Evolutionary conservation across 257 asterid genomes (phyloP).

Genomic region (Solanum bulbocastanum): DNA sequence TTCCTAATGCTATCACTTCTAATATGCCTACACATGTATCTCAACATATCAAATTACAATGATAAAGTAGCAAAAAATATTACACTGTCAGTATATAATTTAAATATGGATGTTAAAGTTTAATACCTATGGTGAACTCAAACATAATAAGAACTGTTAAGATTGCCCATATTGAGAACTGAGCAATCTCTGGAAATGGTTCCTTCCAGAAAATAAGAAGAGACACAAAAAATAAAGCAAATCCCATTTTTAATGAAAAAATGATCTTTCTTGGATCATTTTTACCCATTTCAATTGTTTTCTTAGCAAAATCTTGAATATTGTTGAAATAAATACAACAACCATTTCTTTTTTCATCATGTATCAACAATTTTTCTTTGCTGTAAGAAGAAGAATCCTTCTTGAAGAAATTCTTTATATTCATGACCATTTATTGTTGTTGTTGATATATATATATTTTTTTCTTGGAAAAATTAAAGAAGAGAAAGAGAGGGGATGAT

Average conservation of each 20-base stretch:
- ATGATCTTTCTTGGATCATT: slow-evolving; percentile 31
- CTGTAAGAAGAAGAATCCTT: slow-evolving; percentile 1
- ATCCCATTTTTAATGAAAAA: slow-evolving; percentile 28
- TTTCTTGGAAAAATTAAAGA: background rate
- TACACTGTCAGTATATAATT: background rate
- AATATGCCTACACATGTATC: background rate
- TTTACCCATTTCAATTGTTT: slow-evolving; percentile 30
- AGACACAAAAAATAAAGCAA: slow-evolving; percentile 32
- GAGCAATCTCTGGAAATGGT: slow-evolving; percentile 19
- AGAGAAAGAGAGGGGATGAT: background rate
- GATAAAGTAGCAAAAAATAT: background rate
- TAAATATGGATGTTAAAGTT: background rate
- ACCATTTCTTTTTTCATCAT: slow-evolving; percentile 1
- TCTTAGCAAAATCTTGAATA: slow-evolving; percentile 6
- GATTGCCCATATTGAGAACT: slow-evolving; percentile 42
- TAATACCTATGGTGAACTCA: slow-evolving; percentile 32
- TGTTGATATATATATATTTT: background rate
- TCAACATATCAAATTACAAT: background rate
- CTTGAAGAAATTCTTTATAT: background rate
- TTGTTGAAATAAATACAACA: background rate
- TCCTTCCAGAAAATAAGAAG: slow-evolving; percentile 32
- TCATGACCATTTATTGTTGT: background rate
- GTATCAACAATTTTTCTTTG: slow-evolving; percentile 15
- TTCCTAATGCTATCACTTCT: background rate
- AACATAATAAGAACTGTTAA: slow-evolving; percentile 40